Percentiles rank a stretch among this genome's conserved stretches.
phyloP scores from a whole-genome alignment of 495 filamentous ascomycete species.

The Xylaria acuta region DNA sequence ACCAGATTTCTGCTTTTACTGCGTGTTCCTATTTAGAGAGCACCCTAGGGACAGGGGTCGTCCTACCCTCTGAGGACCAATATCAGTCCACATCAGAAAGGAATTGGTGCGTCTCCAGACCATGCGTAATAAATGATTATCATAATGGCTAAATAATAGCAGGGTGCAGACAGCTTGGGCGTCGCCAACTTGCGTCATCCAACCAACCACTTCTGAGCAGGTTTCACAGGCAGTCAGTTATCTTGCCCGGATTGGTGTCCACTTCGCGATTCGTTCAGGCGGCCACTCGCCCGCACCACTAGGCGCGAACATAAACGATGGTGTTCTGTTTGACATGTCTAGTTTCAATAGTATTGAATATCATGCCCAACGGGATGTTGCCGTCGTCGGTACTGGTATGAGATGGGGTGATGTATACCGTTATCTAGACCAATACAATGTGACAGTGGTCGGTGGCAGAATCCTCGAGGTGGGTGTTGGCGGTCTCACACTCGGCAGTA shows the following conservation, averaged over 20 bases:
- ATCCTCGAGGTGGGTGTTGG: constrained; percentile 52
- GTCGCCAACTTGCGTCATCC: constrained; percentile 53
- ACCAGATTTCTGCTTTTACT: background rate
- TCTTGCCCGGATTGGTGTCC: constrained; percentile 39
- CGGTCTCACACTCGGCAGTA: constrained; percentile 48
- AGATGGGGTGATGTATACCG: constrained; percentile 57
- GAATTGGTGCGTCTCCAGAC: constrained; percentile 28
- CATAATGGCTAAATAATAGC: background rate
- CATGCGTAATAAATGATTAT: background rate
- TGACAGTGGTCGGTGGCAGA: constrained; percentile 57
- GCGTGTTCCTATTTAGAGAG: constrained; percentile 24
- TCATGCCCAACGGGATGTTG: constrained; percentile 49
- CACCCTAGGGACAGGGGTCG: constrained; percentile 11
- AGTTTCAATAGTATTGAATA: constrained; percentile 51
- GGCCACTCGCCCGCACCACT: constrained; percentile 57
- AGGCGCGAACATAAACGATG: constrained; percentile 57
- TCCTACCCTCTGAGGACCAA: background rate
- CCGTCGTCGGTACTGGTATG: constrained; percentile 54
- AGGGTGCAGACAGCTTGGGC: constrained; percentile 41
- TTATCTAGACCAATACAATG: constrained; percentile 50
- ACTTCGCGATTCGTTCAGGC: constrained; percentile 57
- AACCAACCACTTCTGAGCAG: constrained; percentile 44
- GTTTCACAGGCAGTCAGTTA: constrained; percentile 37
- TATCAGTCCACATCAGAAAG: constrained; percentile 3
- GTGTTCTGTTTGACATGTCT: constrained; percentile 58